Evolutionary conservation across 768 basidiomycete genomes (phyloP).

Genomic region (Exsudoporus frostii): DNA sequence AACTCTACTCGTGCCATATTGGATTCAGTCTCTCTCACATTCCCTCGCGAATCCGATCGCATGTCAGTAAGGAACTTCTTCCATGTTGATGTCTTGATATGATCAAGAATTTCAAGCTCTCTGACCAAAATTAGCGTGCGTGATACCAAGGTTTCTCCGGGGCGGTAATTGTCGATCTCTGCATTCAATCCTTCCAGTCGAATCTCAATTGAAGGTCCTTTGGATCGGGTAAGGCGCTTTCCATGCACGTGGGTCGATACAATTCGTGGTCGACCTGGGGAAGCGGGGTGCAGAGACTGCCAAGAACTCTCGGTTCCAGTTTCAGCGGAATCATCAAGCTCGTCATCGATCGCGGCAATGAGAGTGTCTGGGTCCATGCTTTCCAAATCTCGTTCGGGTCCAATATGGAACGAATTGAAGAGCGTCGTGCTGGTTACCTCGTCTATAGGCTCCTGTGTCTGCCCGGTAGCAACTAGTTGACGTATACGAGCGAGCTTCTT

Average conservation of each 20-base stretch:
- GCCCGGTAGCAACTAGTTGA: constrained; percentile 88
- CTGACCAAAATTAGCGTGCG: constrained; percentile 64
- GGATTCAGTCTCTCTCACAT: constrained; percentile 86
- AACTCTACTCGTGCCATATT: constrained; percentile 92
- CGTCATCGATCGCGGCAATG: constrained; percentile 90
- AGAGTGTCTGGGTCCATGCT: constrained; percentile 72
- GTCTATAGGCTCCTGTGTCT: constrained; percentile 72
- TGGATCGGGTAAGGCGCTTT: constrained; percentile 68
- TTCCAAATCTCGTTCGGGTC: constrained; percentile 75
- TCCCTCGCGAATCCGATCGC: constrained; percentile 80
- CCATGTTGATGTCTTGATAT: constrained; percentile 98
- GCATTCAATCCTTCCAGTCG: constrained; percentile 59
- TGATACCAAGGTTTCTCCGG: constrained; percentile 56
- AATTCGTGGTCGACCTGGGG: constrained; percentile 40
- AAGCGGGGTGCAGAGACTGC: constrained; percentile 72
- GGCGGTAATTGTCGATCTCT: constrained; percentile 63
- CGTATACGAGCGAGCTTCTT: constrained; percentile 83
- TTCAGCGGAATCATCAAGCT: constrained; percentile 75
- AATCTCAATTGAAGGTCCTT: constrained; percentile 81
- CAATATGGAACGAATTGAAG: constrained; percentile 94
- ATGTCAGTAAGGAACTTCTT: constrained; percentile 91
- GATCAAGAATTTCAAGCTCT: constrained; percentile 89
- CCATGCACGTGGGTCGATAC: constrained; percentile 43
- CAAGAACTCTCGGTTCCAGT: constrained; percentile 81
- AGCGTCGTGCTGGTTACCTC: constrained; percentile 73